A percentile compares a stretch with the other conserved stretches of the same genome.
These are phyloP conservation scores for Ceraceosorus guamensis DNA, from an alignment of 1,284 basidiomycete species.

Conservation along the genomic window DNA sequence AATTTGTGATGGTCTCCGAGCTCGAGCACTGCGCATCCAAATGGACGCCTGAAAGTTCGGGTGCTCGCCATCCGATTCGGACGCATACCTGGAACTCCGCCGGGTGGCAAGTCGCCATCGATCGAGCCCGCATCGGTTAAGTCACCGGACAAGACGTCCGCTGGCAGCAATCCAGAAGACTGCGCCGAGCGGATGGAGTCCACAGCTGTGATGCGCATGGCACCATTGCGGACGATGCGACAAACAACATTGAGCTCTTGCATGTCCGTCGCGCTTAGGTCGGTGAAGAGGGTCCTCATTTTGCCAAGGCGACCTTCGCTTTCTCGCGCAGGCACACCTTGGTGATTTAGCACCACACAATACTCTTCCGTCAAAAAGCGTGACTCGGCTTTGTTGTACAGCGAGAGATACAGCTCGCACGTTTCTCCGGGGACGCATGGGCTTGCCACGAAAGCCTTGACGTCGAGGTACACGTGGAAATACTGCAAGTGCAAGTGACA, in stretches of 20 bases:
- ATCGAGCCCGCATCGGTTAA: too few species aligned
- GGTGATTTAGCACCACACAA: conserved; percentile 80
- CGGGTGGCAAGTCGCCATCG: background rate
- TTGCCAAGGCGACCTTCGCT: conserved; percentile 19
- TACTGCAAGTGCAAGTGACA: conserved; percentile 19
- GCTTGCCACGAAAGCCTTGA: conserved; percentile 83
- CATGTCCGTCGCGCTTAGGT: conserved; percentile 76
- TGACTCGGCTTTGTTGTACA: conserved; percentile 73
- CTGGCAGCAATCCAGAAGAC: background rate
- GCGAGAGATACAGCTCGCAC: conserved; percentile 84
- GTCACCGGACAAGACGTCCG: background rate
- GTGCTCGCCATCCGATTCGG: conserved; percentile 27
- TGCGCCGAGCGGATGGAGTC: background rate
- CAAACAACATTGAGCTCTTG: conserved; percentile 56
- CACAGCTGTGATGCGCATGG: conserved; percentile 64
- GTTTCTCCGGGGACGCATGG: conserved; percentile 83
- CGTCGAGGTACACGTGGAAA: conserved; percentile 73
- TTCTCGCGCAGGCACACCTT: conserved; percentile 74
- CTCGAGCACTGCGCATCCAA: conserved; percentile 87
- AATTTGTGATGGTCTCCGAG: conserved; percentile 60
- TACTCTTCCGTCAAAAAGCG: conserved; percentile 92
- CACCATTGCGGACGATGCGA: conserved; percentile 78
- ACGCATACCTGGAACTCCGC: conserved; percentile 13
- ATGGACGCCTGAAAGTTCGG: conserved; percentile 66
- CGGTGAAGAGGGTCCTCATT: conserved; percentile 63